These are phyloP conservation scores for Paraconiothyrium brasiliense DNA, from an alignment of 2,329 filamentous ascomycete genomes.

Conservation along the genomic window DNA sequence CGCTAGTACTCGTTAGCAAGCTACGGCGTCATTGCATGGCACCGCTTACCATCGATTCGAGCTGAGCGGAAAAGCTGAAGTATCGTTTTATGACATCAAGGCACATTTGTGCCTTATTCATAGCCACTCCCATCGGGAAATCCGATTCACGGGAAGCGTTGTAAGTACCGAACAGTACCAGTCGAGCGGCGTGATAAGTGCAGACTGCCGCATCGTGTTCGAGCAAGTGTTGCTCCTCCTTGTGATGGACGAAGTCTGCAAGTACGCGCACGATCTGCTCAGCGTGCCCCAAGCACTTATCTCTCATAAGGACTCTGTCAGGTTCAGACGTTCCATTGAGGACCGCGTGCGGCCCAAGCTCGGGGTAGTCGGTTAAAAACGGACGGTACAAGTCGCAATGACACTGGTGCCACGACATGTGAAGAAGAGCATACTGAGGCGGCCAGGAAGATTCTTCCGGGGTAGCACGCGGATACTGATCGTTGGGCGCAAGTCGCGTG, in stretches of 20 bases:
- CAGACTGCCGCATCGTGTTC: slow-evolving; percentile 6
- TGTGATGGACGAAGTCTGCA: background rate
- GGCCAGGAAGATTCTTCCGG: slow-evolving; percentile 2
- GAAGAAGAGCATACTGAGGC: slow-evolving; percentile 8
- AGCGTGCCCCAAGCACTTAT: slow-evolving; percentile 6
- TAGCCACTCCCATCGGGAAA: background rate
- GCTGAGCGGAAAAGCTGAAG: slow-evolving; percentile 9
- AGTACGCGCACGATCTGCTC: slow-evolving; percentile 6
- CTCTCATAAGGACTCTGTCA: slow-evolving; percentile 8
- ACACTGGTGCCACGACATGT: slow-evolving; percentile 9
- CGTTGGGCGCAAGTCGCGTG: slow-evolving; percentile 1
- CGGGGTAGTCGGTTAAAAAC: slow-evolving; percentile 5
- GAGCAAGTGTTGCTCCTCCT: slow-evolving; percentile 8
- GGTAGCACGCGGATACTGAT: slow-evolving; percentile 8
- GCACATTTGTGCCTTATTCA: slow-evolving; percentile 8
- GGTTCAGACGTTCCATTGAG: slow-evolving; percentile 10
- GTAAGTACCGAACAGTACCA: slow-evolving; percentile 1
- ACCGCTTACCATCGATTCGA: background rate
- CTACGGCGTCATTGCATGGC: background rate
- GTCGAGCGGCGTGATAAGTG: slow-evolving; percentile 3
- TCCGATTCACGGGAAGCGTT: background rate
- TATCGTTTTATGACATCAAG: slow-evolving; percentile 5
- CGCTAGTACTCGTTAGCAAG: background rate
- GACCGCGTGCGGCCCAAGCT: slow-evolving; percentile 1
- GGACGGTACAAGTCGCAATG: slow-evolving; percentile 9